These are phyloP conservation scores for Metschnikowia aberdeeniae DNA, from an alignment of 805 yeast species.

Conservation along the genomic window DNA sequence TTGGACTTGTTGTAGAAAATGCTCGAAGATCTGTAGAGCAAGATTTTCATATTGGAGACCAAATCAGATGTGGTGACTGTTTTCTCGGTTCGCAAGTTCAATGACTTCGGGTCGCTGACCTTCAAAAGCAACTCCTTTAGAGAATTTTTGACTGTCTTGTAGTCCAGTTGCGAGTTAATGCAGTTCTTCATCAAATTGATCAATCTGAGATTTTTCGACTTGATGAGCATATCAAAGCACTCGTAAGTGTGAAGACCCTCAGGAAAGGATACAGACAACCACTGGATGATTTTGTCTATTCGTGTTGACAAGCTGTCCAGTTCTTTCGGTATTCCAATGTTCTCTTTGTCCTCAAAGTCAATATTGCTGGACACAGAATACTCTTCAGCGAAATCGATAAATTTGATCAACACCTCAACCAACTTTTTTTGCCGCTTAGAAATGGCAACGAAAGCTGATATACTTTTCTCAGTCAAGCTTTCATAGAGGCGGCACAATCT, in stretches of 20 bases:
- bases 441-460: conserved; percentile 64
- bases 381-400: conserved; percentile 47
- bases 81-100: conserved; percentile 28
- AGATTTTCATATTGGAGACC: conserved; percentile 48
- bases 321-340: conserved; percentile 4
- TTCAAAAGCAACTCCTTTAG: conserved; percentile 59
- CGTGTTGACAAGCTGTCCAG: conserved; percentile 24
- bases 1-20: conserved; percentile 64
- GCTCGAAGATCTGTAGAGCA: conserved; percentile 59
- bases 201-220: conserved; percentile 55
- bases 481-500: conserved; percentile 49
- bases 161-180: conserved; percentile 54
- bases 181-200: conserved; percentile 54
- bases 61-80: conserved; percentile 46
- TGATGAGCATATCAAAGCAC: conserved; percentile 50
- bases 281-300: conserved; percentile 51
- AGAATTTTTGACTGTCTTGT: conserved; percentile 54
- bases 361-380: conserved; percentile 14
- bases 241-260: conserved; percentile 44
- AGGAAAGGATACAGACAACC: conserved; percentile 61
- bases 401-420: conserved; percentile 47
- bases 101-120: conserved; percentile 48
- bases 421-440: conserved; percentile 63
- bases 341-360: conserved; percentile 24
- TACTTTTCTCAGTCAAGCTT: conserved; percentile 53